A percentile compares a stretch with the other conserved stretches of the same genome.
Evolutionary conservation across 495 filamentous ascomycete species (phyloP).

Genomic region (Chaetomidium leptoderma): DNA sequence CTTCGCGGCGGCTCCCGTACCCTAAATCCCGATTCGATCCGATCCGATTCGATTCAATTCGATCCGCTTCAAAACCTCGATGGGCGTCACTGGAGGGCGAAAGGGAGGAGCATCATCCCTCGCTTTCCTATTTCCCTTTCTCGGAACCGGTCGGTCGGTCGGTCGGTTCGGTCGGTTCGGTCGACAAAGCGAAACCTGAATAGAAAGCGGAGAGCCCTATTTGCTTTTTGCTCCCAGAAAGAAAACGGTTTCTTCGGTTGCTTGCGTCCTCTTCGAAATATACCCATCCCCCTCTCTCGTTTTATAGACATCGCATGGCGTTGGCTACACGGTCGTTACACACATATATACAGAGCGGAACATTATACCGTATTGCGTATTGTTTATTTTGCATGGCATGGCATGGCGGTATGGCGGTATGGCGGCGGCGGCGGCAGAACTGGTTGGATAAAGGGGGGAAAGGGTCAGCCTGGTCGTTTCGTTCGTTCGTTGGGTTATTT

Average conservation of each 20-base stretch:
- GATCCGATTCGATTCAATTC: too few relatives aligned
- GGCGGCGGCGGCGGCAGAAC: neutral
- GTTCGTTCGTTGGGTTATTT: neutral
- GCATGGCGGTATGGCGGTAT: constrained; percentile 3
- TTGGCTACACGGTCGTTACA: constrained; percentile 14
- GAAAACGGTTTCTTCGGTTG: neutral
- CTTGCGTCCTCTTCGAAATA: neutral
- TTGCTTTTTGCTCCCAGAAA: neutral
- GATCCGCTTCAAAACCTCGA: too few relatives aligned
- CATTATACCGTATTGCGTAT: neutral
- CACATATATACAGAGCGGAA: neutral
- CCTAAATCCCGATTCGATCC: too few relatives aligned
- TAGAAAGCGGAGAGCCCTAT: too few relatives aligned
- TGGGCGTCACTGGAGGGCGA: too few relatives aligned
- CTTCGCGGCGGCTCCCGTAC: too few relatives aligned
- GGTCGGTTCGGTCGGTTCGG: too few relatives aligned
- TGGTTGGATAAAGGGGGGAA: neutral
- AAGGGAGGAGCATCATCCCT: neutral
- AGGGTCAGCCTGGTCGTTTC: neutral
- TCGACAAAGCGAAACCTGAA: too few relatives aligned
- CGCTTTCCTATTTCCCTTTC: neutral
- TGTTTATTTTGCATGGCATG: constrained; percentile 11
- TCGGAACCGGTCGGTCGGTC: too few relatives aligned
- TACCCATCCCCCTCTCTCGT: constrained; percentile 16
- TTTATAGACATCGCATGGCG: neutral